phyloP scores from a whole-genome alignment of 2,329 filamentous ascomycete genomes.

The Fusarium cyanostomum region DNA sequence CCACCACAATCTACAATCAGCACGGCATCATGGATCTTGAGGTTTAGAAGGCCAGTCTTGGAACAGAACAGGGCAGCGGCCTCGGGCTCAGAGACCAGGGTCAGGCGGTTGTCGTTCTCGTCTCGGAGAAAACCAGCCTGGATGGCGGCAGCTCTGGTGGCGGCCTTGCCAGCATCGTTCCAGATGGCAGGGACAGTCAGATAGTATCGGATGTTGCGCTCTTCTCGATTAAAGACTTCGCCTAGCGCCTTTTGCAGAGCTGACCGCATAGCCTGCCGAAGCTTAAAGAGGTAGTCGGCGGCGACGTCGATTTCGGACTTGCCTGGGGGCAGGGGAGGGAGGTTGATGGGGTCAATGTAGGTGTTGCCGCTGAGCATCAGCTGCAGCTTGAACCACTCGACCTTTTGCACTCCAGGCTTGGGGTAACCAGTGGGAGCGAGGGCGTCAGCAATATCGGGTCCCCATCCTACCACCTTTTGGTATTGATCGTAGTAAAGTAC shows the following conservation, averaged over 20 bases:
- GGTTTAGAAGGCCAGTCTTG: constrained; percentile 93
- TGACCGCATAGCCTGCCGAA: constrained; percentile 95
- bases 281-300: constrained; percentile 98
- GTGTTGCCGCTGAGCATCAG: constrained; percentile 99
- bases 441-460: constrained; percentile 96
- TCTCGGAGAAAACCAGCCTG: constrained; percentile 96
- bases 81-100: constrained; percentile 94
- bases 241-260: constrained; percentile 96
- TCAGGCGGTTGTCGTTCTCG: constrained; percentile 96
- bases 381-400: constrained; percentile 99
- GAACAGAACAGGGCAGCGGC: constrained; percentile 97
- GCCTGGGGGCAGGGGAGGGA: constrained; percentile 94
- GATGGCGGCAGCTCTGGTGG: constrained; percentile 93
- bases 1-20: constrained; percentile 98
- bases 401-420: constrained; percentile 97
- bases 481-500: constrained; percentile 99
- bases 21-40: constrained; percentile 98
- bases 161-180: constrained; percentile 98
- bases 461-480: constrained; percentile 99
- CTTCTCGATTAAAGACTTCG: constrained; percentile 97
- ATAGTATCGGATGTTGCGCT: constrained; percentile 97
- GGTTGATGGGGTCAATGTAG: constrained; percentile 98
- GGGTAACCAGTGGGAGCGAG: constrained; percentile 96
- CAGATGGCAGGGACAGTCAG: constrained; percentile 98
- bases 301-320: constrained; percentile 99